Evolutionary conservation across 768 basidiomycete species (phyloP).

Genomic region (Kondoa malvinella): DNA sequence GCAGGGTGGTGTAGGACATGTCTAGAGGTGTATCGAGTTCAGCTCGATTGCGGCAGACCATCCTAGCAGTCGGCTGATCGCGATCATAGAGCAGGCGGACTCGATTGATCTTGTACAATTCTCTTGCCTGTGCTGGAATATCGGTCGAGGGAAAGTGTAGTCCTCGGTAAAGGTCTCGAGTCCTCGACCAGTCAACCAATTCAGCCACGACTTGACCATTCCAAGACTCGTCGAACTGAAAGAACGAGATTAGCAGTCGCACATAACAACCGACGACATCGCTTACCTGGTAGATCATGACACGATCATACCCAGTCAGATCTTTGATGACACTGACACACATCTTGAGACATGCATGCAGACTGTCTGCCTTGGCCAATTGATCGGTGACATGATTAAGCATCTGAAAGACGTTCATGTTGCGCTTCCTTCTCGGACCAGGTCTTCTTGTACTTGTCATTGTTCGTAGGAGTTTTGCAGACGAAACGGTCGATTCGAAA

Average conservation of each 20-base stretch:
- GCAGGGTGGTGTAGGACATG: constrained; percentile 66
- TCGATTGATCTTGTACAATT: constrained; percentile 57
- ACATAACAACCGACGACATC: background rate
- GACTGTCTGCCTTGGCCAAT: constrained; percentile 46
- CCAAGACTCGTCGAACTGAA: constrained; percentile 27
- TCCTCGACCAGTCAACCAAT: constrained; percentile 57
- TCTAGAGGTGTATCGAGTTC: constrained; percentile 57
- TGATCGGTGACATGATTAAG: constrained; percentile 69
- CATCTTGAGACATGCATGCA: constrained; percentile 54
- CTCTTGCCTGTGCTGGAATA: constrained; percentile 43
- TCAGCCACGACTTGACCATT: constrained; percentile 46
- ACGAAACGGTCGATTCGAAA: constrained; percentile 44
- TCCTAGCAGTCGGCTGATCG: constrained; percentile 51
- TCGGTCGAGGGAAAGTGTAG: constrained; percentile 51
- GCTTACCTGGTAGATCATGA: constrained; percentile 52
- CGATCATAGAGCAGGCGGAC: constrained; percentile 61
- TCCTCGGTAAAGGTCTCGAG: constrained; percentile 54
- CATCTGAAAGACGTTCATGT: constrained; percentile 44
- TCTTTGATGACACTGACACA: constrained; percentile 59
- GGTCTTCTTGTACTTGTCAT: constrained; percentile 39
- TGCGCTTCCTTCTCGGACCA: constrained; percentile 2
- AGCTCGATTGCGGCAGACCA: constrained; percentile 46
- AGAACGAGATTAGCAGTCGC: background rate
- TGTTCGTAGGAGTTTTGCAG: constrained; percentile 51
- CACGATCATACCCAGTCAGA: constrained; percentile 62